Base-by-base conservation (phyloP, 148 eudicot genomes). In the Silene uniflora region DNA sequence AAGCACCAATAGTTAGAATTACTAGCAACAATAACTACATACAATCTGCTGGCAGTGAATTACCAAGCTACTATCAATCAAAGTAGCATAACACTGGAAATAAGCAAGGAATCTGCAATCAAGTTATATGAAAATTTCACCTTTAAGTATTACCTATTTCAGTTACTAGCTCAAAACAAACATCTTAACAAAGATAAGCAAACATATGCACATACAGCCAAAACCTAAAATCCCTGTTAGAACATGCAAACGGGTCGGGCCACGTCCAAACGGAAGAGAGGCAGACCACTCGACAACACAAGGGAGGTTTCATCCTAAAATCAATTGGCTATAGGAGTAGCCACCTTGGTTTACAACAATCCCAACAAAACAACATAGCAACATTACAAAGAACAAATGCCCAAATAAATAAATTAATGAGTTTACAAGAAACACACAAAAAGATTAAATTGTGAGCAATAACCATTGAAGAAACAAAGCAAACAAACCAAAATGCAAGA, bases 381-480 rank as follows among this genome's bases (percentile, higher is more conserved):
- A 44, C 79, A 76, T n/a, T 35, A 59, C 21, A 75, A 42, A 44
- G n/a, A 32, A 16, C 35, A 75, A 59, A 52, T 44, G 6, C 49
- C 1, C 23, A 52, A 22, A 52, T 29, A 71, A 23, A 24, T 55
- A 39, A 39, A 39, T 9, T 7, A 29, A 29, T 71, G 12, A 35
- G 19, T 29, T 24, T 10, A 11, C 56, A 13, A 17, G 3, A 27
- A 17, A 66, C 55, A 12, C 46, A 66, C 47, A 23, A 32, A 66
- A 24, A 58, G 6, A 56, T 46, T 35, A 56, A 27, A 52, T 11
- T 49, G 9, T 21, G 11, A 65, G 35, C 76, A 73, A 39, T 11
- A 44, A 52, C 25, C 49, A 35, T 1, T 25, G 25, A 56, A 49
- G 9, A 61, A 46, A 27, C 46, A n/a, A 54, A 23, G 27, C 21